Evolutionary conservation across 495 filamentous ascomycete species (phyloP), one percentile per base, ranked within the genome.

Genomic region (Glarea lozoyensis): DNA sequence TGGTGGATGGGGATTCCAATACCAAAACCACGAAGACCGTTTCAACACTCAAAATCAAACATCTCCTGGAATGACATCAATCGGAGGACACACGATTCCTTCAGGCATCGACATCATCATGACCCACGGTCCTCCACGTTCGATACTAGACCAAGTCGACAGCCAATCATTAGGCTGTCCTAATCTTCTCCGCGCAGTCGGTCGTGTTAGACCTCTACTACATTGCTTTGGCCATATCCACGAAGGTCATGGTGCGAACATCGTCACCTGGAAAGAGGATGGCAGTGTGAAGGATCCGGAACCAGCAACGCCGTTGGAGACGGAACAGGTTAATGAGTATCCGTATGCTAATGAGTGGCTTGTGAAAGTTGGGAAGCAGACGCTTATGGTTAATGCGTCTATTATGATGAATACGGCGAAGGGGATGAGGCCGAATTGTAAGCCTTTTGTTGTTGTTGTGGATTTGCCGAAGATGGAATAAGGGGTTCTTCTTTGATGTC

Each of bases 191-290:
- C 59, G 56, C 0, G 76, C 77, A 10, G 54, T 81, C 13, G 68
- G 68, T 3, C 64, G 62, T 10, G 61, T 70, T 3, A 54, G 65
- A 34, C 82, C 81, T 1, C 60, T 56, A 4, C 50, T 86, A 48
- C 79, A 85, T 55, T 84, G 78, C 53, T 87, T 85, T 46, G 81
- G 82, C 3, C 82, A 86, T 56, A 83, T 86, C 21, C 82, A 85
- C 49, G 82, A 88, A 55, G 79, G 67, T 0, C 85, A 79, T 72
- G 84, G 84, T n/a, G 81, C 73, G 3, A 66, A 69, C 42, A 51
- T 77, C 21, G 67, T 80, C 0, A 56, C 58, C 2, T 88, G 83
- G 79, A 54, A 61, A 12, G 12, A 33, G 15, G 43, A 45, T 12
- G 44, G 50, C 58, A 55, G 19, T 64, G 65, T 43, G 66, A 46